Base-by-base conservation (phyloP, 1,284 basidiomycete genomes). In the Limonomyces culmigenus region DNA sequence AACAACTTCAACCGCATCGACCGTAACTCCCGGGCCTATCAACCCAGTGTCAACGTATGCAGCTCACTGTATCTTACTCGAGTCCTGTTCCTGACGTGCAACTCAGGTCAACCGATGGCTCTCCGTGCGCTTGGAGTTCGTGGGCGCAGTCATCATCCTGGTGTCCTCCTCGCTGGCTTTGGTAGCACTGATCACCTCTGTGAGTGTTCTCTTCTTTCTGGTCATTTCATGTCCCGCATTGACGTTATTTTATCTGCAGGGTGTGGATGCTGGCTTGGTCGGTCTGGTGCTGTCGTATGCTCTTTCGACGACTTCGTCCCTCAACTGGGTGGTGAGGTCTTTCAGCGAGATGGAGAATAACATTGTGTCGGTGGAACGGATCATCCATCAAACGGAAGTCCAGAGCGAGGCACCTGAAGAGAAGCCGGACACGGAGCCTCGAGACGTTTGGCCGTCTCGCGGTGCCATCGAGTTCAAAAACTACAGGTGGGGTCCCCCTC, bases 291-390 rank as follows among this genome's bases (percentile, higher is more conserved):
- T 32, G 8, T 80, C 76, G 2, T 91, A 91, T 54, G 83, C 85
- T 2, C 59, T 95, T 52, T 83, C 71, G 42, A 78, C 80, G 6
- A 87, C 84, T 1, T 73, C 74, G 17, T 69, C 77, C 15, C 47
- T 84, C 72, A 92, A 87, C 51, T 93, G 84, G 86, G 67, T 91
- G n/a, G 87, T 93, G 4, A 69, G 87, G 32, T 78, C 75, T 12
- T 83, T 85, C 0, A 86, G 81, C 41, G 91, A 96, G 47, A 85
- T 93, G 11, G 91, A 95, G 55, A 85, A 88, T 52, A 93, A 92
- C 50, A 81, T 95, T 46, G 87, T 92, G 42, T 88, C 85, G 43
- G 81, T 85, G 5, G 85, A 87, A 53, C 65, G 79, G 6, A 75
- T 83, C 40, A 47, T 74, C 29, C 70, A 78, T 42, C 77, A 93